These are phyloP conservation scores for Lineolata rhizophorae DNA, from an alignment of 495 filamentous ascomycete species.

Conservation along the genomic window DNA sequence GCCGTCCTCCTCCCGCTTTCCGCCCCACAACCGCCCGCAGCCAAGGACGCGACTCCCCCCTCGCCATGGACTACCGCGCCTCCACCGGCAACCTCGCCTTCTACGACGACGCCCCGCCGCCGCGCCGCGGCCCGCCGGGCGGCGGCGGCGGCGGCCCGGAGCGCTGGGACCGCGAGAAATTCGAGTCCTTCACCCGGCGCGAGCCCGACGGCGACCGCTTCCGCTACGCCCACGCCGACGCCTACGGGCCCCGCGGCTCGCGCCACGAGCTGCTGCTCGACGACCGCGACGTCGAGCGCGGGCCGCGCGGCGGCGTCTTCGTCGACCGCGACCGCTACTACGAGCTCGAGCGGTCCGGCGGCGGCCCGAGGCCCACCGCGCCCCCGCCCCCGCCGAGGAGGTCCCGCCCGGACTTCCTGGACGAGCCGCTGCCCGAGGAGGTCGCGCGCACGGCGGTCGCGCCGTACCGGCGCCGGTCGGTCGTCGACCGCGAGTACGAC, in stretches of 20 bases:
- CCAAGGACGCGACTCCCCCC: too few relatives aligned
- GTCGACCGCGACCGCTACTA: conserved; percentile 1
- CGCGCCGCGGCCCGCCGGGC: background rate
- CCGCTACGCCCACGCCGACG: background rate
- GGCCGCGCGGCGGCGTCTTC: background rate
- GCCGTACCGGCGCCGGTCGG: background rate
- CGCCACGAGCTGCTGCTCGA: background rate
- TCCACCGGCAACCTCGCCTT: background rate
- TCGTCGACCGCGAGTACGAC: conserved; percentile 6
- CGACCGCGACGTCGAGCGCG: conserved; percentile 1
- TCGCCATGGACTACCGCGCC: background rate
- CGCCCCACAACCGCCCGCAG: too few relatives aligned
- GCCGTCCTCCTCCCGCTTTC: too few relatives aligned
- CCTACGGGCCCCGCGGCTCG: background rate
- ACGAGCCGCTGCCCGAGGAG: background rate
- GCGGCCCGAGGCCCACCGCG: too few relatives aligned
- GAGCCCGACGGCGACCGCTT: conserved; percentile 6
- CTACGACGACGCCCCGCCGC: background rate
- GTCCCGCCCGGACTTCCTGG: background rate
- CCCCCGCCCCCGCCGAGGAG: background rate
- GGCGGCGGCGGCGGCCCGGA: too few relatives aligned
- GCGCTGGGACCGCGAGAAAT: conserved; percentile 15
- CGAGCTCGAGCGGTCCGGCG: background rate
- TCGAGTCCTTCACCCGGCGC: background rate
- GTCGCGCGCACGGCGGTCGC: background rate